Evolutionary conservation across 768 basidiomycete species (phyloP), one percentile per base, ranked within the genome.

Genomic region (Boletellus sp.): DNA sequence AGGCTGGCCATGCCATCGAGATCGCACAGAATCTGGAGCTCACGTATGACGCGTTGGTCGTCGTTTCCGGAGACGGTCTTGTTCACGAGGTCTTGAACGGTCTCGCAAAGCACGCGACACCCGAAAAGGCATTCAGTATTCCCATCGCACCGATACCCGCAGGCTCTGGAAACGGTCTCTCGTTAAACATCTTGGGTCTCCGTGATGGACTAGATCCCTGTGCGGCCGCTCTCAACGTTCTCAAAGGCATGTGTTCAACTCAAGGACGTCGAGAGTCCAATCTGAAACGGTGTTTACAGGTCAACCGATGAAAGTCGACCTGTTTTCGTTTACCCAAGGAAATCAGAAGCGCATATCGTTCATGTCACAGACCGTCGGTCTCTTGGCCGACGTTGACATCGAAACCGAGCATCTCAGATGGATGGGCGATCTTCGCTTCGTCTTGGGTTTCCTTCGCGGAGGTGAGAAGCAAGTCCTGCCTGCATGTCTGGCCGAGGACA

Each of bases 71-170:
- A 0, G 92, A 94, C 58, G 92, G 92, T 8, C 74, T 90, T 32
- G 62, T 91, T 15, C 87, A 93, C 60, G 92, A 94, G 69, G 75
- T 90, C 20, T 58, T 92, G 63, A 94, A 94, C 60, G 92, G 91
- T 3, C 80, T 93, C 48, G 82, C 86, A 3, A 71, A 82, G 46
- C 85, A 87, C 50, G 66, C 71, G 24, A 72, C 83, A 33, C 80
- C 85, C 2, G 64, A 70, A 32, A 74, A 72, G 41, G 90, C 87
- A 0, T 78, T 93, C 48, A 64, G 62, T 39, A 80, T 82, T 26
- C 89, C 92, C 2, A 68, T 94, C 22, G 81, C 83, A 0, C 89
- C 85, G 3, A 81, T 94, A 60, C 89, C 92, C 6, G 83, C 85
- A 16, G 90, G 90, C 3, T 88, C 88, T 12, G 90, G 85, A 5